These are phyloP conservation scores for Globisporangium paddicum DNA, from an alignment of 352 stramenopile species.

Conservation along the genomic window DNA sequence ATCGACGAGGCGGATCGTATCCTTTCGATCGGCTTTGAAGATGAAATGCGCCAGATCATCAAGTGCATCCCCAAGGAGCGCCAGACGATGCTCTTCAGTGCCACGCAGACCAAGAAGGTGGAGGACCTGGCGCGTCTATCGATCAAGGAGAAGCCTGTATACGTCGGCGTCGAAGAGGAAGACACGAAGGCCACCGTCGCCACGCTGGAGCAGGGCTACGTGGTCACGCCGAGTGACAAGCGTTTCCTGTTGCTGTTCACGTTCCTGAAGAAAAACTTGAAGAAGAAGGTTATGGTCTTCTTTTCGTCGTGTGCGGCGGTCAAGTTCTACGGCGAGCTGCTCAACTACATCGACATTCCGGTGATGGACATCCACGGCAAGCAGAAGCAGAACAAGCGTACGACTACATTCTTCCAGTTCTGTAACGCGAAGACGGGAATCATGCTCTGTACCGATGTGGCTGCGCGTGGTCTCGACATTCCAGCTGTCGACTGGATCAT, in stretches of 20 bases:
- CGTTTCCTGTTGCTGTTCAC: constrained; percentile 99
- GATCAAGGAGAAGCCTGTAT: constrained; percentile 96
- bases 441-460: constrained; percentile 98
- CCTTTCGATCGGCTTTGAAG: constrained; percentile 98
- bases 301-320: constrained; percentile 93
- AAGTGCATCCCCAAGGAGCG: constrained; percentile 97
- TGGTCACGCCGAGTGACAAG: constrained; percentile 96
- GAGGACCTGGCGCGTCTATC: constrained; percentile 93
- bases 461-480: constrained; percentile 96
- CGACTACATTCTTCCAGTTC: constrained; percentile 99
- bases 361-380: constrained; percentile 99
- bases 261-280: constrained; percentile 99
- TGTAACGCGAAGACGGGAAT: constrained; percentile 96
- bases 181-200: constrained; percentile 90
- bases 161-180: constrained; percentile 95
- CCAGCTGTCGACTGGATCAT: constrained; percentile 99
- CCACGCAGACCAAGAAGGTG: constrained; percentile 98
- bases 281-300: constrained; percentile 99
- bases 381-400: constrained; percentile 99
- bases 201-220: constrained; percentile 97
- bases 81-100: constrained; percentile 99
- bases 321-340: constrained; percentile 98
- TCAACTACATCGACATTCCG: constrained; percentile 99
- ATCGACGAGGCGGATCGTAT: constrained; percentile 99
- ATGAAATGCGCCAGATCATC: constrained; percentile 98